Base-by-base conservation (phyloP, 2,329 filamentous ascomycete genomes). In the Fusarium verrucosum region DNA sequence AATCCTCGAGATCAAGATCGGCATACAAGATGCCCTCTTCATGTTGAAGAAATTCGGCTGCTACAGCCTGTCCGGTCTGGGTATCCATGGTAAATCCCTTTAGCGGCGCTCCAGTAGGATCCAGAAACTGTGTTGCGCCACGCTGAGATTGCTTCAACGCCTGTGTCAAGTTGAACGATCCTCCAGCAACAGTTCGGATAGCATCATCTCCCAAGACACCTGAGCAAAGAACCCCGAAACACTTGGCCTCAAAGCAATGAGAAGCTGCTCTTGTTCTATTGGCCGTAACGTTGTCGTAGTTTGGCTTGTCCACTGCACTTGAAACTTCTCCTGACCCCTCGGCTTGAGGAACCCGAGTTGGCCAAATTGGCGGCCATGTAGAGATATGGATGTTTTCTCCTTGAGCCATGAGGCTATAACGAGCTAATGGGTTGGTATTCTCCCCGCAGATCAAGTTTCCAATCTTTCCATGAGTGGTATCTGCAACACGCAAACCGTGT, bases 221-320 rank as follows among this genome's bases (percentile, higher is more conserved):
- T 0, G 81, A 76, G 60, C 82, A 83, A 16, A 84, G 68, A 1
- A 86, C 78, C 0, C 83, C 84, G 42, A 86, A 87, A 38, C 79
- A 83, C 62, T 87, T 87, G 0, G 81, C 83, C 52, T 86, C 85
- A 61, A 87, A 86, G 61, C 83, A 86, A 68, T 86, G 83, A 0
- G 82, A 83, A 1, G 83, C 83, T 3, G 82, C 80, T 4, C 84
- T 74, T 0, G 75, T 82, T n/a, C 78, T 74, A 59, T 87, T 86
- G 0, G 83, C 83, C 0, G 80, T 75, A 2, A 85, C 73, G 58
- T 86, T 85, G 61, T 86, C 82, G 61, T 85, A 86, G 38, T 85
- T 82, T 1, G 55, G 55, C 4, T 50, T 59, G 0, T 38, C n/a
- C 3, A 19, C 2, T 1, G 2, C n/a, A 1, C 1, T 23, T 1